Conservation (phyloP, 106 monocot species). For the Dendrobium chrysotoxum region DNA sequence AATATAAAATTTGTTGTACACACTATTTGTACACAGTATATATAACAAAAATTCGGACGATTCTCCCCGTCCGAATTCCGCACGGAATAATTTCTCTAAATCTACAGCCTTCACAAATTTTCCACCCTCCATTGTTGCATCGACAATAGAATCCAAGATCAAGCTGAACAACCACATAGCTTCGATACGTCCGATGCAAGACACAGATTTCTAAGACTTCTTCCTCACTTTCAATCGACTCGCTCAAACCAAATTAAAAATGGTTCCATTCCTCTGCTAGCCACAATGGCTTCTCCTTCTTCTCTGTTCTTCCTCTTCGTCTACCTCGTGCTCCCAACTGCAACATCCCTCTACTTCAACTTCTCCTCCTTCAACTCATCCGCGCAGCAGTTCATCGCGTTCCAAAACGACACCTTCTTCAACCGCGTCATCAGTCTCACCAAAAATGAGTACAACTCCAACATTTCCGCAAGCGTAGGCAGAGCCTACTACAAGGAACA, state of each 20-base stretch:
- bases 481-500: conserved; percentile 29
- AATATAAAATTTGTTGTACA: too few species aligned
- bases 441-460: conserved; percentile 16
- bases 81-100: too few species aligned
- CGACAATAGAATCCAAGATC: too few species aligned
- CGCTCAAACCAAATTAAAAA: neutral
- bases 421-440: conserved; percentile 36
- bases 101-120: too few species aligned
- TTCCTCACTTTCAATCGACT: neutral
- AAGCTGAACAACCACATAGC: too few species aligned
- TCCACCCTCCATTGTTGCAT: too few species aligned
- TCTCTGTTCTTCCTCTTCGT: neutral
- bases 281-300: conserved; percentile 1
- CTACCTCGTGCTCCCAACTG: conserved; percentile 9
- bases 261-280: neutral
- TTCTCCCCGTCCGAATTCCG: too few species aligned
- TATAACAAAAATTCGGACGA: too few species aligned
- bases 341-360: conserved; percentile 28
- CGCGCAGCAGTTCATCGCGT: conserved; percentile 8
- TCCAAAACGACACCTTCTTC: conserved; percentile 37
- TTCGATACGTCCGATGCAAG: too few species aligned
- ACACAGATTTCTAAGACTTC: too few species aligned
- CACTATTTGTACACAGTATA: too few species aligned
- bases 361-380: conserved; percentile 20
- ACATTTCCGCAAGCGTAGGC: conserved; percentile 33